Evolutionary conservation across 495 filamentous ascomycete species (phyloP).

Genomic region (Podospora australis): DNA sequence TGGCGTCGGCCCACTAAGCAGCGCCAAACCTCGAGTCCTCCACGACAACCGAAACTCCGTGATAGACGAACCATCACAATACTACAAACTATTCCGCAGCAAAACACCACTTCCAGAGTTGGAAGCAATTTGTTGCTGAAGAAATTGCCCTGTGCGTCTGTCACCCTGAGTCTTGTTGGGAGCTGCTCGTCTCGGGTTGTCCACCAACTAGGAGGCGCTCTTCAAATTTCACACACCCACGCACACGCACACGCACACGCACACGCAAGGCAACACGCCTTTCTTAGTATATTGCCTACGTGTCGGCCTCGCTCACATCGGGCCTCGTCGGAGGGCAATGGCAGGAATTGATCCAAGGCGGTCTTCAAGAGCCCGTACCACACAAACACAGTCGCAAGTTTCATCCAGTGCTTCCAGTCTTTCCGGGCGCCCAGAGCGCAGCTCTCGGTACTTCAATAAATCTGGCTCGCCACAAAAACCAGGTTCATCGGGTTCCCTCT

Average conservation of each 20-base stretch:
- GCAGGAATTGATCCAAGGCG: slow-evolving; percentile 67
- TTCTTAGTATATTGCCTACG: slow-evolving; percentile 1
- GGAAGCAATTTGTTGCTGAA: no score
- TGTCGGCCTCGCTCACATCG: slow-evolving; percentile 21
- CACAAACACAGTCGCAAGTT: slow-evolving; percentile 70
- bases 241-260: neutral
- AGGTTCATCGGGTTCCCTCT: slow-evolving; percentile 60
- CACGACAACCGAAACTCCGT: no score
- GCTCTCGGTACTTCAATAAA: slow-evolving; percentile 65
- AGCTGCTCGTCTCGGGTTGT: neutral
- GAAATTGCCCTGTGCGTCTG: no score
- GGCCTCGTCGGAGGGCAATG: slow-evolving; percentile 36
- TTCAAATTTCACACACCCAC: neutral
- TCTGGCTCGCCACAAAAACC: slow-evolving; percentile 66
- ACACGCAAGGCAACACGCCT: neutral
- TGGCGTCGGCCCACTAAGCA: no score
- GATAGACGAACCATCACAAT: no score
- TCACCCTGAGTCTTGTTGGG: neutral
- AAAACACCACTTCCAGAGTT: no score
- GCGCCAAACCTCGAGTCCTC: no score
- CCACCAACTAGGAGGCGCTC: neutral
- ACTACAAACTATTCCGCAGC: no score
- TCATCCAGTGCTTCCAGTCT: slow-evolving; percentile 69
- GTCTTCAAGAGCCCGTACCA: slow-evolving; percentile 81
- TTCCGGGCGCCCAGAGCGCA: slow-evolving; percentile 59